Evolutionary conservation across 257 asterid species (phyloP).

Genomic region (Catharanthus roseus): DNA sequence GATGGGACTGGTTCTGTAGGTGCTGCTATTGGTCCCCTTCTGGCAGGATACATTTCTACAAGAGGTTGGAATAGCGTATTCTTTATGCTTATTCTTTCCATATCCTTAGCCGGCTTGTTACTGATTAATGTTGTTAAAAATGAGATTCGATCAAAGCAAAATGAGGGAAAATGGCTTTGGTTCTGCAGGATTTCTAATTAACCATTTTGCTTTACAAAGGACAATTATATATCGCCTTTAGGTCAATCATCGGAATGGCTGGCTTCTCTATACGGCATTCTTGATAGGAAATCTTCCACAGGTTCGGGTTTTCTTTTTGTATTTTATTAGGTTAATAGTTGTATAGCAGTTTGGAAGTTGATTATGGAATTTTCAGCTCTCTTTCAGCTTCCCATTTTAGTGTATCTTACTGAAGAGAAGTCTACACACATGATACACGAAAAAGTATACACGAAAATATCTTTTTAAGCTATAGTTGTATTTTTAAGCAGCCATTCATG

Average conservation of each 20-base stretch:
- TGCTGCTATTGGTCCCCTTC: constrained; percentile 89
- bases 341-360: constrained; percentile 1
- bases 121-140: constrained; percentile 54
- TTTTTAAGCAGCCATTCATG: background rate
- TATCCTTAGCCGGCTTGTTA: constrained; percentile 42
- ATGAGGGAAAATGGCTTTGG: constrained; percentile 80
- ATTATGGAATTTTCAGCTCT: constrained; percentile 3
- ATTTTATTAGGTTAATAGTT: background rate
- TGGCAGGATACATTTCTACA: constrained; percentile 88
- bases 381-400: background rate
- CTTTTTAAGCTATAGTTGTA: background rate
- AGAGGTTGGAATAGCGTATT: constrained; percentile 94
- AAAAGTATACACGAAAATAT: background rate
- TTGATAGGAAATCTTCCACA: constrained; percentile 8
- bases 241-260: background rate
- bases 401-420: background rate
- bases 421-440: background rate
- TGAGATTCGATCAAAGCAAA: constrained; percentile 56
- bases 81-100: constrained; percentile 63
- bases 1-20: constrained; percentile 97
- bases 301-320: background rate
- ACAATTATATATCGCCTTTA: background rate
- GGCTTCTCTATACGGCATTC: background rate
- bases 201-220: background rate
- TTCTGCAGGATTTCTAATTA: constrained; percentile 17